Evolutionary conservation across 768 basidiomycete genomes (phyloP).

Genomic region (Termitomyces sp.): DNA sequence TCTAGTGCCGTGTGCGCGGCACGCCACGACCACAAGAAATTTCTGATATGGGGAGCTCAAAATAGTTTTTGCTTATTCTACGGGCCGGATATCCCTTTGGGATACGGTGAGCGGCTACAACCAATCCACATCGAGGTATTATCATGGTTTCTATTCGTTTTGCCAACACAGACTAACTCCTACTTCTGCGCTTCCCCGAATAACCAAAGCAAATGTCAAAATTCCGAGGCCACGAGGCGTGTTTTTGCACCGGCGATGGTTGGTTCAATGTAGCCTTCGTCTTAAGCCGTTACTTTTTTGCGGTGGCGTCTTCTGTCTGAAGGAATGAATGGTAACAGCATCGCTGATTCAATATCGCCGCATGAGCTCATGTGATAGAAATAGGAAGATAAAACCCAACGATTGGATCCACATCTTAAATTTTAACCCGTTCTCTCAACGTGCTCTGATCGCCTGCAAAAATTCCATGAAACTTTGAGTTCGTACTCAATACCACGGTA

Average conservation of each 20-base stretch:
- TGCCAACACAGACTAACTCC: neutral
- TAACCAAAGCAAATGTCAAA: neutral
- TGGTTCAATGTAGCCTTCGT: no score
- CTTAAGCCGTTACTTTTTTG: neutral
- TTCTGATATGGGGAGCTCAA: neutral
- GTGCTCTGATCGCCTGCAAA: neutral
- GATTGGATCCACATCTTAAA: neutral
- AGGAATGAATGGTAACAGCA: neutral
- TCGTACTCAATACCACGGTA: neutral
- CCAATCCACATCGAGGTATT: neutral
- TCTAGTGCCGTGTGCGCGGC: no score
- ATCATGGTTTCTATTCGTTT: neutral
- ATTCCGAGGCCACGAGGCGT: neutral
- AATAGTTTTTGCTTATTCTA: neutral
- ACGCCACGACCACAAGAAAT: neutral
- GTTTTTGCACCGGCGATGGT: neutral
- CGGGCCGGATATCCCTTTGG: neutral
- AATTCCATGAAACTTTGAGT: neutral
- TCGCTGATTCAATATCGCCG: neutral
- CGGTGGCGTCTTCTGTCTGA: neutral
- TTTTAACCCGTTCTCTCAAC: no score
- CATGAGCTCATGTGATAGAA: neutral
- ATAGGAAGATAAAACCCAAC: neutral
- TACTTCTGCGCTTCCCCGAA: neutral
- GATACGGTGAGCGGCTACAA: neutral